A percentile compares a stretch with the other conserved stretches of the same genome.
Evolutionary conservation across 805 yeast genomes (phyloP).

Genomic region (Wilhelminamyces savonicus): DNA sequence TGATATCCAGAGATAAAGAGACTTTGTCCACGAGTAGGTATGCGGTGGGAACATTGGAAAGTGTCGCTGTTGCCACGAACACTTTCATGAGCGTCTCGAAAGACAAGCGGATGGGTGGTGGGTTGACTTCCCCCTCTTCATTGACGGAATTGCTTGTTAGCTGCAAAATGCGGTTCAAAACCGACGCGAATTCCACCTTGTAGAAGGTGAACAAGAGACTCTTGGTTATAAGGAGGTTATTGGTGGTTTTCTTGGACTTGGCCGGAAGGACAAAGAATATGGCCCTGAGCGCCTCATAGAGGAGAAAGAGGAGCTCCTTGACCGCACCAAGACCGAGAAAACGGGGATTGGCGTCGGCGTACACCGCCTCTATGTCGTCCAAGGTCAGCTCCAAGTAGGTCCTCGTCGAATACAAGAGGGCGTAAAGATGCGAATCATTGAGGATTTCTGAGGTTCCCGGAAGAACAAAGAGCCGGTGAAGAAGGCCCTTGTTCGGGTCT

Average conservation of each 20-base stretch:
- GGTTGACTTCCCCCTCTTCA: slow-evolving; percentile 1
- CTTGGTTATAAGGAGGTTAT: slow-evolving; percentile 13
- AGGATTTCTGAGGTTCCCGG: slow-evolving; percentile 10
- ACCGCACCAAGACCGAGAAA: slow-evolving; percentile 10
- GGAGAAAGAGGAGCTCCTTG: slow-evolving; percentile 19
- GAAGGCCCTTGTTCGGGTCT: no score
- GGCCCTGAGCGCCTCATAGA: slow-evolving; percentile 19
- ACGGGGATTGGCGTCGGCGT: slow-evolving; percentile 1
- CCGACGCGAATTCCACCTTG: slow-evolving; percentile 14
- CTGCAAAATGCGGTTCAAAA: slow-evolving; percentile 12
- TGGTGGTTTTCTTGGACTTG: slow-evolving; percentile 5
- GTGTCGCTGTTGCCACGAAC: slow-evolving; percentile 16
- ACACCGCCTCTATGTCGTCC: slow-evolving; percentile 7
- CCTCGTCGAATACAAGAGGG: slow-evolving; percentile 12
- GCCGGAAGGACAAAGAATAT: slow-evolving; percentile 12
- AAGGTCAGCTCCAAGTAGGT: slow-evolving; percentile 11
- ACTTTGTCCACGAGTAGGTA: slow-evolving; percentile 13
- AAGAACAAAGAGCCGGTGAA: slow-evolving; percentile 9
- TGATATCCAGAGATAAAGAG: slow-evolving; percentile 21
- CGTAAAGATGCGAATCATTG: slow-evolving; percentile 7
- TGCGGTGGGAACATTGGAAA: slow-evolving; percentile 17
- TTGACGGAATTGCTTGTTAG: slow-evolving; percentile 6
- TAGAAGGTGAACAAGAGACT: slow-evolving; percentile 17
- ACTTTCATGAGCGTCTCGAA: slow-evolving; percentile 20
- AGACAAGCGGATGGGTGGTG: slow-evolving; percentile 19